phyloP scores from a whole-genome alignment of 306 rosid genomes.

The Trifolium dubium region DNA sequence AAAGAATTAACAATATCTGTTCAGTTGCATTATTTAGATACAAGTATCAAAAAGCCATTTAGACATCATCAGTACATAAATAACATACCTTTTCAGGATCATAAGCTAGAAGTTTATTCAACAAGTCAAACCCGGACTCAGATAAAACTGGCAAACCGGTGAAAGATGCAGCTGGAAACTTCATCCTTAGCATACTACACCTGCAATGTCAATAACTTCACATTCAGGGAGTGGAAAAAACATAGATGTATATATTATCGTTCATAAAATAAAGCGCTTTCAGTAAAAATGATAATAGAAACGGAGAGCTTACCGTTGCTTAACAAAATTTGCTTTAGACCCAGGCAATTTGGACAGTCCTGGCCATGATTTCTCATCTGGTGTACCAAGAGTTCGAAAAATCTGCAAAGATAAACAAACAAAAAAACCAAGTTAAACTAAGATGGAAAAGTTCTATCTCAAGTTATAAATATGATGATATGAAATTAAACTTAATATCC shows the following conservation, averaged over 20 bases:
- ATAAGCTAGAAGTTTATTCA: conserved; percentile 72
- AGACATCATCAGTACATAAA: conserved; percentile 1
- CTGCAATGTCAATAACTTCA: conserved; percentile 50
- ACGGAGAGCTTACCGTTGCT: conserved; percentile 65
- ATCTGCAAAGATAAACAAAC: conserved; percentile 57
- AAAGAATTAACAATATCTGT: neutral
- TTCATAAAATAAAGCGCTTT: neutral
- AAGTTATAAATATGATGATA: neutral
- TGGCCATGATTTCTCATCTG: conserved; percentile 82
- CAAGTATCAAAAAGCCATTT: neutral
- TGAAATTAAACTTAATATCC: neutral
- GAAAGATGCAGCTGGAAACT: conserved; percentile 84
- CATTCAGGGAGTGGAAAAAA: neutral
- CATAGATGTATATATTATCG: neutral
- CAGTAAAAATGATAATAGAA: neutral
- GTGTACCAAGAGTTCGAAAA: conserved; percentile 77
- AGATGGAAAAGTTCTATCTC: neutral
- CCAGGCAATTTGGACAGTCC: conserved; percentile 81
- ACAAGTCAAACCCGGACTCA: conserved; percentile 80
- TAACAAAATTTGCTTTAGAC: conserved; percentile 63
- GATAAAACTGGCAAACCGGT: conserved; percentile 80
- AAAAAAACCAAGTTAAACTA: conserved; percentile 26
- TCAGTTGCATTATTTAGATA: neutral
- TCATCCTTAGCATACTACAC: conserved; percentile 69
- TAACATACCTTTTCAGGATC: conserved; percentile 70